Percentiles rank a stretch among this genome's conserved stretches.
Evolutionary conservation across 2,329 filamentous ascomycete genomes (phyloP).

Genomic region (Xylaria multiplex): DNA sequence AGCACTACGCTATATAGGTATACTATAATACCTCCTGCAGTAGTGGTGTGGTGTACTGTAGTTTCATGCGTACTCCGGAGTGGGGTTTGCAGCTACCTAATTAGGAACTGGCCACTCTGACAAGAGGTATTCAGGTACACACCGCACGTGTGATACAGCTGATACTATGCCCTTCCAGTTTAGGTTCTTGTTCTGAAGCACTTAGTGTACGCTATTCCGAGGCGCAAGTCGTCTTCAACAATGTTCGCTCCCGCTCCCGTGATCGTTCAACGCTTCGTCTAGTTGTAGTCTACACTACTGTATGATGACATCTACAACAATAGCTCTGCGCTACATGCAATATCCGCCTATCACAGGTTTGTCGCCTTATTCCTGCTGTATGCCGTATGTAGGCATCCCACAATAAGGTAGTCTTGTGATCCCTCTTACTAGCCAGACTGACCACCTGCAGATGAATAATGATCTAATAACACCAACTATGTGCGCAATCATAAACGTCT

Average conservation of each 20-base stretch:
- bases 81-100: constrained; percentile 6
- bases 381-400: background rate
- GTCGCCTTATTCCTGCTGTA: constrained; percentile 18
- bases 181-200: no score
- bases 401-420: background rate
- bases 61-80: constrained; percentile 16
- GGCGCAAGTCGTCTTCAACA: constrained; percentile 10
- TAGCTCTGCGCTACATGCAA: background rate
- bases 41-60: background rate
- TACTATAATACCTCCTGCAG: no score
- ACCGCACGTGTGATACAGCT: no score
- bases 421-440: background rate
- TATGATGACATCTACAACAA: constrained; percentile 22
- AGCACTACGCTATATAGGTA: no score
- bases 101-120: no score
- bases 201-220: no score
- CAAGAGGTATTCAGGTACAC: no score
- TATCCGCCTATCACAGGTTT: constrained; percentile 1
- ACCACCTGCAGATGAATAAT: no score
- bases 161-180: no score
- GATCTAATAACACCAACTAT: no score
- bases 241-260: constrained; percentile 19
- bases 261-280: constrained; percentile 13
- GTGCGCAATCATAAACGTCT: no score
- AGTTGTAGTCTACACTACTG: background rate